phyloP scores from a whole-genome alignment of 306 rosid genomes.

The Ormosia emarginata region DNA sequence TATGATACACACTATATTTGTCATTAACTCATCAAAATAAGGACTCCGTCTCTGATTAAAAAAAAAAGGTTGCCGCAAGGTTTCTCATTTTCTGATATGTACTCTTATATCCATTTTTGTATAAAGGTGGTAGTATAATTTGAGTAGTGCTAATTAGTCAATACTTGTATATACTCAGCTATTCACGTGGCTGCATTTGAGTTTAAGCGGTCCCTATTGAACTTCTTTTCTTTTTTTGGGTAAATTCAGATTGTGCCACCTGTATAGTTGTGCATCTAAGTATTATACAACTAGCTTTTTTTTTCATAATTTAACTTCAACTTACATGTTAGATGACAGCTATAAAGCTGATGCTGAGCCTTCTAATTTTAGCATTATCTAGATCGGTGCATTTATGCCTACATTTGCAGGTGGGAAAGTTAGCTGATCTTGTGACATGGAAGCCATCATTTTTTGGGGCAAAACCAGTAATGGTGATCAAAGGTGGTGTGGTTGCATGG shows the following conservation, averaged over 20 bases:
- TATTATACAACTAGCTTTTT: background rate
- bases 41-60: background rate
- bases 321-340: background rate
- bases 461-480: constrained; percentile 89
- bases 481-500: constrained; percentile 92
- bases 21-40: background rate
- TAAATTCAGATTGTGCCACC: background rate
- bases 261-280: background rate
- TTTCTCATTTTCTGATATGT: background rate
- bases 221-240: background rate
- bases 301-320: background rate
- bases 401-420: constrained; percentile 68
- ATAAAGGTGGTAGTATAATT: background rate
- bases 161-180: background rate
- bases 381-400: background rate
- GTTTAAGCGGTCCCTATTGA: background rate
- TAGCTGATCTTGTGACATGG: constrained; percentile 95
- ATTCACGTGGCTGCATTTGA: background rate
- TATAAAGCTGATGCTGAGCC: background rate
- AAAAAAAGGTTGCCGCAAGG: background rate
- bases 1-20: background rate
- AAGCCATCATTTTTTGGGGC: constrained; percentile 90
- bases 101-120: background rate
- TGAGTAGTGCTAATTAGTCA: background rate
- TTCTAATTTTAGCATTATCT: background rate